These are phyloP conservation scores for Chalara sp. DNA, from an alignment of 2,329 filamentous ascomycete genomes.

Conservation along the genomic window DNA sequence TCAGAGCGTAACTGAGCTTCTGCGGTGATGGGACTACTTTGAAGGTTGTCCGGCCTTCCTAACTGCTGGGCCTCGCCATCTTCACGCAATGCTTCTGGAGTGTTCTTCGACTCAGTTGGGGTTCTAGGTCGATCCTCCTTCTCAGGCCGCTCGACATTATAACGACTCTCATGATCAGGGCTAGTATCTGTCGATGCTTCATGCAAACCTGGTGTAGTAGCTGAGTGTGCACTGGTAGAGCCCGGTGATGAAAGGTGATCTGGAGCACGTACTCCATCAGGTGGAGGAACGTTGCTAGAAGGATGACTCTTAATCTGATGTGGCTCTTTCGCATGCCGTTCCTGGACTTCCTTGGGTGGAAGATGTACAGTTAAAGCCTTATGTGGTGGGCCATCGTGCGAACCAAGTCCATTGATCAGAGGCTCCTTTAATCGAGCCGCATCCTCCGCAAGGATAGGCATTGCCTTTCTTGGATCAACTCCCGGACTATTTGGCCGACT, in stretches of 20 bases:
- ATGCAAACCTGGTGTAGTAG: constrained; percentile 63
- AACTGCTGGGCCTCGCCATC: constrained; percentile 24
- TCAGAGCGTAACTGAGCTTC: constrained; percentile 53
- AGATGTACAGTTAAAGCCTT: constrained; percentile 34
- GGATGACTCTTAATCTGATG: constrained; percentile 25
- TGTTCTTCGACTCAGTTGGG: constrained; percentile 23
- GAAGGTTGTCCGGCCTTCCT: constrained; percentile 26
- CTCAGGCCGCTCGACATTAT: constrained; percentile 39
- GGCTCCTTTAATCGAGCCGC: constrained; percentile 23
- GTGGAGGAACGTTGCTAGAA: constrained; percentile 28
- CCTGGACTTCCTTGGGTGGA: constrained; percentile 42
- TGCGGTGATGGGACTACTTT: constrained; percentile 40
- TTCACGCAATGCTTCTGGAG: constrained; percentile 25
- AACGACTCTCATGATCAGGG: constrained; percentile 60
- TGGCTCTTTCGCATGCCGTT: constrained; percentile 34
- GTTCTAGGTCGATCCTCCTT: constrained; percentile 36
- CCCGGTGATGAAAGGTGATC: constrained; percentile 48
- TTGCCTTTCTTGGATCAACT: constrained; percentile 23
- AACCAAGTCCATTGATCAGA: constrained; percentile 14
- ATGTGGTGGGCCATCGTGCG: constrained; percentile 18
- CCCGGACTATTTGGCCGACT: constrained; percentile 25
- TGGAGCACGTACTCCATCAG: constrained; percentile 30
- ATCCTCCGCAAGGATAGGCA: constrained; percentile 29
- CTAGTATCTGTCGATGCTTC: constrained; percentile 69
- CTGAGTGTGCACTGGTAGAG: constrained; percentile 66